A percentile compares a stretch with the other conserved stretches of the same genome.
Conservation (phyloP, 164 flowering plant genomes). For the Berberis thunbergii region DNA sequence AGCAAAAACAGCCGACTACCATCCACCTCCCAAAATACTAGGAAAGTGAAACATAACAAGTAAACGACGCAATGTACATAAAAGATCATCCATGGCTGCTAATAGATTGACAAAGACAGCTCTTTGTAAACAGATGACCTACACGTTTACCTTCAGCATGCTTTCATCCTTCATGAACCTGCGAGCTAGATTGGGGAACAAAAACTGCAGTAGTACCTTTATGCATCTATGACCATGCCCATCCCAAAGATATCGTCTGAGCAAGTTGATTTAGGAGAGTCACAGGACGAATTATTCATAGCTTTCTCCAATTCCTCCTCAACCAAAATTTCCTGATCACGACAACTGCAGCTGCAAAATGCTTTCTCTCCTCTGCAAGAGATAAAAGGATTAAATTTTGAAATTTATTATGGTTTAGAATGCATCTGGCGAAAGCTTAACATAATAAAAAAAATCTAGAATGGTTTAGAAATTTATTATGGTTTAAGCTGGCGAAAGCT, state of each 20-base stretch:
- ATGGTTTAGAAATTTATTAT: too few species aligned
- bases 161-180: constrained; percentile 19
- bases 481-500: too few species aligned
- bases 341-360: constrained; percentile 75
- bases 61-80: constrained; percentile 31
- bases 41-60: constrained; percentile 17
- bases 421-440: too few species aligned
- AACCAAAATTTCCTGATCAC: constrained; percentile 50
- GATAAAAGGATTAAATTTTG: not conserved
- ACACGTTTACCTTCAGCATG: constrained; percentile 16
- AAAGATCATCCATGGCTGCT: constrained; percentile 59
- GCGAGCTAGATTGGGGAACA: constrained; percentile 2
- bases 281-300: constrained; percentile 11
- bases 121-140: constrained; percentile 43
- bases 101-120: constrained; percentile 43
- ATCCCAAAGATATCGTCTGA: constrained; percentile 15
- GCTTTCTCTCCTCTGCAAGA: constrained; percentile 75
- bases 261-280: constrained; percentile 11
- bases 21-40: constrained; percentile 20
- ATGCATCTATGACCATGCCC: constrained; percentile 17
- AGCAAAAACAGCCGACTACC: not conserved
- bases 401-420: too few species aligned
- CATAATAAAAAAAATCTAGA: too few species aligned
- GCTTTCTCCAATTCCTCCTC: constrained; percentile 51
- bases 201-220: constrained; percentile 2